Evolutionary conservation across 1,284 basidiomycete genomes (phyloP).

Genomic region (Mycena citricolor): DNA sequence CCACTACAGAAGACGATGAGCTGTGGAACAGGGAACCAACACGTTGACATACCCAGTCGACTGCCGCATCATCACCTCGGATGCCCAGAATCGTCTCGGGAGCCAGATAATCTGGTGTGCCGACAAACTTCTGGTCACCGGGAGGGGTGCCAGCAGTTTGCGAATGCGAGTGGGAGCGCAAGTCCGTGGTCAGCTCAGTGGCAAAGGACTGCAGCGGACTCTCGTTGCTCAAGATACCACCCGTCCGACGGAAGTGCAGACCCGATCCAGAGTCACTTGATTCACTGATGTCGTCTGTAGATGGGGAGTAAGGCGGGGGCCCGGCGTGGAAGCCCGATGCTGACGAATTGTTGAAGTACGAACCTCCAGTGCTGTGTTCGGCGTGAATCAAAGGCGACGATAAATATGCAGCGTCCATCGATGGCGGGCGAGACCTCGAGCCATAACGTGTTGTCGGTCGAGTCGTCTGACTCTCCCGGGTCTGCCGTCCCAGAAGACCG

Average conservation of each 20-base stretch:
- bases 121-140: conserved; percentile 91
- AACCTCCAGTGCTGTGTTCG: conserved; percentile 60
- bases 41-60: conserved; percentile 81
- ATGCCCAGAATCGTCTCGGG: conserved; percentile 96
- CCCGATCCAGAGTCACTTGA: conserved; percentile 84
- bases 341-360: conserved; percentile 78
- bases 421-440: conserved; percentile 74
- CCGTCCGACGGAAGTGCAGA: conserved; percentile 55
- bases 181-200: conserved; percentile 76
- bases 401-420: conserved; percentile 80
- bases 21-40: not conserved
- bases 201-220: conserved; percentile 82
- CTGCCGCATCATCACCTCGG: conserved; percentile 91
- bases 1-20: conserved; percentile 59
- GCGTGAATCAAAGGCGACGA: conserved; percentile 68
- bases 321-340: conserved; percentile 53
- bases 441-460: conserved; percentile 58
- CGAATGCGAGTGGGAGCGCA: conserved; percentile 62
- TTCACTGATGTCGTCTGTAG: conserved; percentile 80
- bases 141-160: conserved; percentile 63
- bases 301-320: conserved; percentile 64
- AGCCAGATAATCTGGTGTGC: conserved; percentile 95
- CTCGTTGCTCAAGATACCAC: conserved; percentile 48
- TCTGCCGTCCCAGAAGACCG: conserved; percentile 95
- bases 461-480: conserved; percentile 71